Conservation (phyloP, 331 rosid species). For the Quercus tomentella region DNA sequence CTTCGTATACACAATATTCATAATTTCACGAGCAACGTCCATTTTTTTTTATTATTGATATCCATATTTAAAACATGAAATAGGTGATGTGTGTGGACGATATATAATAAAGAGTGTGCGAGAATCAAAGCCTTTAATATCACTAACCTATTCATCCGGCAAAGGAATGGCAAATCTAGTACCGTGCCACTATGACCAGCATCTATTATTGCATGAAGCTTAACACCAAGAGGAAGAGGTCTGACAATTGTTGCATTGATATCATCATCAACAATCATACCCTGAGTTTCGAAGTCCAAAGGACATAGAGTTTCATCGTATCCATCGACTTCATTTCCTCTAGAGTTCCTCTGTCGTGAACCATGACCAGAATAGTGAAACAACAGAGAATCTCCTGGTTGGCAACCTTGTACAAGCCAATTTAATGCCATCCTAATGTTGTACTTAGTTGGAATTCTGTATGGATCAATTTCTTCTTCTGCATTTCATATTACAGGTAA, state of each 20-base stretch:
- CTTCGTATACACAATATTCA: accelerated
- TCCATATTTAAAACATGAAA: no score
- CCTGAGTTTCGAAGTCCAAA: conserved; percentile 95
- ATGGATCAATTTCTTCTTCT: conserved; percentile 95
- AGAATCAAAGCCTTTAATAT: no score
- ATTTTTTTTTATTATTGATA: no score
- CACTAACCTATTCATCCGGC: conserved; percentile 89
- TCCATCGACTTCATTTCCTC: conserved; percentile 93
- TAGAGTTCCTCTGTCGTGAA: conserved; percentile 77
- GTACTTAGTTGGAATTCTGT: conserved; percentile 62
- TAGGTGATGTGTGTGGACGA: accelerated
- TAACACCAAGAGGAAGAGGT: conserved; percentile 84
- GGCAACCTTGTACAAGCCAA: conserved; percentile 98
- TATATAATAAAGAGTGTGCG: accelerated
- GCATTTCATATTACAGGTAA: conserved; percentile 33
- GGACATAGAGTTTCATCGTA: conserved; percentile 94
- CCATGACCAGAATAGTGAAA: conserved; percentile 99
- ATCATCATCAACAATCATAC: conserved; percentile 98
- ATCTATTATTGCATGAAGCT: conserved; percentile 92
- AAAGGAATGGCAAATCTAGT: conserved; percentile 90
- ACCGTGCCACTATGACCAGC: conserved; percentile 97
- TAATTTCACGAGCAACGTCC: accelerated
- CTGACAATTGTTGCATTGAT: conserved; percentile 71
- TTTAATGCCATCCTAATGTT: conserved; percentile 91
- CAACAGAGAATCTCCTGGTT: conserved; percentile 84